These are phyloP conservation scores for Neonectria faginata DNA, from an alignment of 2,329 filamentous ascomycete species.

Conservation along the genomic window DNA sequence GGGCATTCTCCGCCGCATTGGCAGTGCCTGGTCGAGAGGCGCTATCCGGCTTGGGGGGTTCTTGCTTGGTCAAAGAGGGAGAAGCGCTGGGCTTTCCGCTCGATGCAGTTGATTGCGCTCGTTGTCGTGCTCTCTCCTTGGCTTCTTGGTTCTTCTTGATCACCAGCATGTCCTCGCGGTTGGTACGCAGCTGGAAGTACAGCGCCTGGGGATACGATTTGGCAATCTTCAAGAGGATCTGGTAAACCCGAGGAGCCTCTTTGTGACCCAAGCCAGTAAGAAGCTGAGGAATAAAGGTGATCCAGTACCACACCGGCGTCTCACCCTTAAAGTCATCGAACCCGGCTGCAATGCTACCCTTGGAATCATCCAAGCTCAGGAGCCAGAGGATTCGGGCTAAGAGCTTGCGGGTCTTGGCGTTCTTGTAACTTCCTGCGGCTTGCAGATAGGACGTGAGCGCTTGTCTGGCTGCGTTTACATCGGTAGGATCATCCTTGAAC, in stretches of 20 bases:
- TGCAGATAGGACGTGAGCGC: constrained; percentile 97
- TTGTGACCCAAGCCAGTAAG: constrained; percentile 91
- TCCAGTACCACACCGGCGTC: constrained; percentile 99
- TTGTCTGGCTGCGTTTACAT: constrained; percentile 86
- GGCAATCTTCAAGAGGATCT: constrained; percentile 90
- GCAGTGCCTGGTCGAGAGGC: constrained; percentile 64
- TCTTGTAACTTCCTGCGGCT: constrained; percentile 96
- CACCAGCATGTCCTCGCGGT: constrained; percentile 89
- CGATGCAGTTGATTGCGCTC: constrained; percentile 59
- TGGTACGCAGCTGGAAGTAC: constrained; percentile 95
- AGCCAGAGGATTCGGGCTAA: constrained; percentile 95
- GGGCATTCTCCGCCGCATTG: constrained; percentile 57
- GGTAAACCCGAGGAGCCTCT: constrained; percentile 87
- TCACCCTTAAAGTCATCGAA: constrained; percentile 98
- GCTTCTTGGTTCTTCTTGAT: constrained; percentile 91
- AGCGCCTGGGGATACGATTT: constrained; percentile 95
- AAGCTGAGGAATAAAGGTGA: constrained; percentile 97
- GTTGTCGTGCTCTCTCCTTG: constrained; percentile 72
- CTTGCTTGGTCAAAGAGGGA: constrained; percentile 65
- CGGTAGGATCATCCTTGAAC: constrained; percentile 89
- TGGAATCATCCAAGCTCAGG: constrained; percentile 90
- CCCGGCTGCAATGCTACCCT: constrained; percentile 83
- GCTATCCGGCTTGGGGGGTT: constrained; percentile 55
- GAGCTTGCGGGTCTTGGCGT: constrained; percentile 93
- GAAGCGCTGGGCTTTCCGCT: constrained; percentile 60